Base-by-base conservation (phyloP, 2,329 filamentous ascomycete species). In the Fusarium sp. region DNA sequence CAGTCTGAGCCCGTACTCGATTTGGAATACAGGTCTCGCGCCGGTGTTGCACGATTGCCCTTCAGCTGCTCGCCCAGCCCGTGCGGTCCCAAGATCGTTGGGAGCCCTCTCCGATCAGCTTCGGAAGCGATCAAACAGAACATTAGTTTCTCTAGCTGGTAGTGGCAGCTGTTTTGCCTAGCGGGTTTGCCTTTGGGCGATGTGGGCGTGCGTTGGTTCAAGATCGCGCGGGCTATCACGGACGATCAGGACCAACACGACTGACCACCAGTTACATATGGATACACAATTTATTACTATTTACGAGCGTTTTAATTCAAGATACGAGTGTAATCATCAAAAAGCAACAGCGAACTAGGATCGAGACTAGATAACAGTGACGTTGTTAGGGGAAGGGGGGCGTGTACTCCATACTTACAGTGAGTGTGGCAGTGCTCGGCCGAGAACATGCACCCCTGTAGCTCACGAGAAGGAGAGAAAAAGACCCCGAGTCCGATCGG, bases 371-470 rank as follows among this genome's bases (percentile, higher is more conserved):
- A 68, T 33, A 51, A 56, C 49, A 49, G 51, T 67, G 69, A 68
- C 50, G 64, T 58, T 68, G 6, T 59, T 59, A 50, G 59, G 55
- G 39, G 57, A 45, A 56, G 45, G 59, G 32, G 47, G 48, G 43
- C 22, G 59, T 37, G 49, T 19, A 15, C 45, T 15, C 40, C 26
- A 43, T 47, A 19, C 51, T 43, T 41, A 43, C 39, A 47, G 56
- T 56, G 53, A 22, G 51, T 32, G 68, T 59, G 68, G 65, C 65
- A 63, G 67, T 72, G 70, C 65, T 72, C 70, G 70, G 70, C 70
- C 70, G 70, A 72, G 70, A 72, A 65, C 46, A 53, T 30, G n/a
- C 41, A 47, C 41, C 50, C 61, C 28, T 61, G 39, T 33, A 32
- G 26, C 11, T 39, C 20, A 40, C 41, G 30, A 56, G 37, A 51